Conservation (phyloP, 768 basidiomycete species). For the Suillus lakei region DNA sequence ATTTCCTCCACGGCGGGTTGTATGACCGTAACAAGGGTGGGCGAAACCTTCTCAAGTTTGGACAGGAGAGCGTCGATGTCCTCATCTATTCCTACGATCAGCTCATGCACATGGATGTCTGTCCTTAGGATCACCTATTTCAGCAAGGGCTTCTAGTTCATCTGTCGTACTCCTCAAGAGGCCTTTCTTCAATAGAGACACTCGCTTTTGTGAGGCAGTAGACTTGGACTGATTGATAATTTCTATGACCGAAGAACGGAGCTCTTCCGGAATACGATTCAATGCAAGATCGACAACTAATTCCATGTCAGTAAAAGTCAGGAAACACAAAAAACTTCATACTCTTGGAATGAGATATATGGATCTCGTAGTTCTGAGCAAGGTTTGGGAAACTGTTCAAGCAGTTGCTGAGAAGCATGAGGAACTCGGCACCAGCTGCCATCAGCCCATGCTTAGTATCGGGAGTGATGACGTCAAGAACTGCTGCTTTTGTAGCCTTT, state of each 20-base stretch:
- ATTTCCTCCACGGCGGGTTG: conserved; percentile 62
- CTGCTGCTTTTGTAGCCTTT: conserved; percentile 70
- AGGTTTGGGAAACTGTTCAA: conserved; percentile 76
- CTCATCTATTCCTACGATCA: conserved; percentile 49
- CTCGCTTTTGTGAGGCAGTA: conserved; percentile 68
- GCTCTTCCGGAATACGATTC: conserved; percentile 60
- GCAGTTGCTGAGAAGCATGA: conserved; percentile 68
- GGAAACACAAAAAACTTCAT: conserved; percentile 26
- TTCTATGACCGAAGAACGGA: conserved; percentile 61
- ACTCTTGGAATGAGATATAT: conserved; percentile 81
- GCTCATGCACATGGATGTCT: background rate
- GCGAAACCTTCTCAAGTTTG: conserved; percentile 64
- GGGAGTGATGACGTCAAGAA: conserved; percentile 84
- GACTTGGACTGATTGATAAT: conserved; percentile 71
- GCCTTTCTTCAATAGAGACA: conserved; percentile 70
- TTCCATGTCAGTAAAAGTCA: conserved; percentile 9
- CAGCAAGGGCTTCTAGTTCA: conserved; percentile 72
- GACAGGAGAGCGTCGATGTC: conserved; percentile 61
- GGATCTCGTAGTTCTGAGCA: conserved; percentile 70
- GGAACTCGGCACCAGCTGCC: conserved; percentile 76
- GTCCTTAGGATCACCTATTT: conserved; percentile 51
- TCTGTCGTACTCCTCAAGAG: conserved; percentile 69
- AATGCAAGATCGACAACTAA: conserved; percentile 72
- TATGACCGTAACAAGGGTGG: conserved; percentile 53
- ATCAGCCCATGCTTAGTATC: conserved; percentile 66